A percentile compares a stretch with the other conserved stretches of the same genome.
Evolutionary conservation across 176 grass and related monocot species (phyloP).

Genomic region (Saccharum spontaneum): DNA sequence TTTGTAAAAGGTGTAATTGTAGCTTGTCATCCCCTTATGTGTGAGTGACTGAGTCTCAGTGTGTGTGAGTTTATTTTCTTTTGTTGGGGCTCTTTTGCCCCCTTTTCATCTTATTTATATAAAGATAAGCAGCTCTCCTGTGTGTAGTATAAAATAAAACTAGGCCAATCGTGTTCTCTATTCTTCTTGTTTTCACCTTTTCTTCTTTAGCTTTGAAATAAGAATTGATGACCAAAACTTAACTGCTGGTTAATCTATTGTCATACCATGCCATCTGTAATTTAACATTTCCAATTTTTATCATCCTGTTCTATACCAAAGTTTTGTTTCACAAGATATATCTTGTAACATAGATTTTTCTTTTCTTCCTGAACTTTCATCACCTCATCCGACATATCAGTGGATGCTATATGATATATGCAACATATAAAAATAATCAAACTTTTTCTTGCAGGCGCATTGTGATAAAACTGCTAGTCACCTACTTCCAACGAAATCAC

Average conservation of each 20-base stretch:
- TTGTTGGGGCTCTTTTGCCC: neutral
- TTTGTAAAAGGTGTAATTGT: too few species aligned
- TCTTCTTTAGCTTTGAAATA: neutral
- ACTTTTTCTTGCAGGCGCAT: constrained; percentile 68
- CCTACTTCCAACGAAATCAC: constrained; percentile 93
- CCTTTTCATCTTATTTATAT: neutral
- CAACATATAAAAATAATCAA: constrained; percentile 9
- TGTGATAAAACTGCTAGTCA: constrained; percentile 88
- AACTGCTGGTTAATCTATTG: neutral
- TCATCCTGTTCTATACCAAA: neutral
- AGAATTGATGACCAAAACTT: neutral
- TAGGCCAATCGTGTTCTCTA: neutral
- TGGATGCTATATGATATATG: neutral
- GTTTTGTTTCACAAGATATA: constrained; percentile 3
- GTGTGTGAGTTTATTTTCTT: neutral
- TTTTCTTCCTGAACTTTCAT: constrained; percentile 15
- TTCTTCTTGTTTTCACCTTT: neutral
- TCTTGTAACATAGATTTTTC: neutral
- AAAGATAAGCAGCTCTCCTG: neutral
- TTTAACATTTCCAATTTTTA: neutral
- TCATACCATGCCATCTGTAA: neutral
- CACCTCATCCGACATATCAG: neutral
- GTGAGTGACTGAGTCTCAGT: too few species aligned
- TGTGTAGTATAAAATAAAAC: neutral
- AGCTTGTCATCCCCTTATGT: too few species aligned